Evolutionary conservation across 2,329 filamentous ascomycete genomes (phyloP).

Genomic region (Sporothrix globosa): DNA sequence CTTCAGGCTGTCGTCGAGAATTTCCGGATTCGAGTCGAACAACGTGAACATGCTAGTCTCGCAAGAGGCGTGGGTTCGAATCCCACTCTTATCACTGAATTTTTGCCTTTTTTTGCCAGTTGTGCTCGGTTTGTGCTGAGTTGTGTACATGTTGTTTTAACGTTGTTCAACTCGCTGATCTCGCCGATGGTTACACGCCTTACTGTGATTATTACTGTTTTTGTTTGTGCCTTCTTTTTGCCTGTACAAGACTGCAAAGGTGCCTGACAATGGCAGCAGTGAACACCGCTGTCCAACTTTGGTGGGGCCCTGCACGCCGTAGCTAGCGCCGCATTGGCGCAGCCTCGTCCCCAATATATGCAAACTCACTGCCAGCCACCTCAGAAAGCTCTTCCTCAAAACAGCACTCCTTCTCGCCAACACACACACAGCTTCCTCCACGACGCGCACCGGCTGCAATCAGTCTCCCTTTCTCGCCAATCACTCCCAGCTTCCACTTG

Average conservation of each 20-base stretch:
- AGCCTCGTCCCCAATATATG: not conserved
- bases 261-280: not conserved
- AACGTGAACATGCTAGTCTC: conserved; percentile 25
- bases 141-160: not conserved
- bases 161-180: too few relatives aligned
- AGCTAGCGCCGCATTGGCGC: not conserved
- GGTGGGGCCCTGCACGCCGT: conserved; percentile 13
- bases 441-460: too few relatives aligned
- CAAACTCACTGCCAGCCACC: not conserved
- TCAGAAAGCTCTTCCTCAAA: not conserved
- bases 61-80: conserved; percentile 29
- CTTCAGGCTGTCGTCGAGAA: conserved; percentile 23
- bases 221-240: too few relatives aligned
- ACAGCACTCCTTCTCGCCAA: not conserved
- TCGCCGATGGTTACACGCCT: too few relatives aligned
- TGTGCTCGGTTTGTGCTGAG: not conserved
- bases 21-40: conserved; percentile 21
- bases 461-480: not conserved
- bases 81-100: conserved; percentile 25
- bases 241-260: not conserved
- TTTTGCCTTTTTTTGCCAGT: conserved; percentile 3
- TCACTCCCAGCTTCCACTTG: not conserved
- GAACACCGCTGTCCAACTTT: not conserved
- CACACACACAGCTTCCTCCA: not conserved
- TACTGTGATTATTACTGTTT: not conserved